These are phyloP conservation scores for Trichoderma guizhouense DNA, from an alignment of 2,329 filamentous ascomycete genomes.

Conservation along the genomic window DNA sequence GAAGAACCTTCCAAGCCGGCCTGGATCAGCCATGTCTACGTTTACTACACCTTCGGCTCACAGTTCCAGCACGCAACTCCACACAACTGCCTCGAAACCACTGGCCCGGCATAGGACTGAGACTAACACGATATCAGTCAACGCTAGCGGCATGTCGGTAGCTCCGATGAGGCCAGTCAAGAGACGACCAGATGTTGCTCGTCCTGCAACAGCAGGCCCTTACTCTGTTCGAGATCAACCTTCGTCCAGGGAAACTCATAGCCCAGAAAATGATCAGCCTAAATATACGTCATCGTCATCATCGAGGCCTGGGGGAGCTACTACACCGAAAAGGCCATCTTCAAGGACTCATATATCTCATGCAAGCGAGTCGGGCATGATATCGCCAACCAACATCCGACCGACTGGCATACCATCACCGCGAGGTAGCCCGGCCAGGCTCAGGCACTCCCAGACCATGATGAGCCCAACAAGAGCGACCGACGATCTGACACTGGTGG, in stretches of 20 bases:
- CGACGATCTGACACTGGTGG: conserved; percentile 53
- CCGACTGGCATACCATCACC: conserved; percentile 33
- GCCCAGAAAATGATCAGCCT: conserved; percentile 45
- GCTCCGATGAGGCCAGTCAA: conserved; percentile 61
- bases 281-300: conserved; percentile 44
- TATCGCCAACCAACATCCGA: conserved; percentile 38
- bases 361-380: conserved; percentile 49
- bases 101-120: conserved; percentile 42
- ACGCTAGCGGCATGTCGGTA: conserved; percentile 58
- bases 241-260: conserved; percentile 33
- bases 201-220: conserved; percentile 63
- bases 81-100: conserved; percentile 30
- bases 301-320: conserved; percentile 37
- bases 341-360: conserved; percentile 46
- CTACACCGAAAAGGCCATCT: conserved; percentile 51
- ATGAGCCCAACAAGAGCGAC: conserved; percentile 47
- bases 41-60: conserved; percentile 45
- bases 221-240: conserved; percentile 59
- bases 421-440: conserved; percentile 40
- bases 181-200: conserved; percentile 55
- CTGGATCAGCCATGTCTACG: conserved; percentile 62
- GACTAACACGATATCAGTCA: conserved; percentile 39
- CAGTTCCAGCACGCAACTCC: conserved; percentile 34
- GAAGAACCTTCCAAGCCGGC: conserved; percentile 51
- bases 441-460: conserved; percentile 34